These are phyloP conservation scores for Pythium plurisporium DNA, from an alignment of 352 stramenopile species.

Conservation along the genomic window DNA sequence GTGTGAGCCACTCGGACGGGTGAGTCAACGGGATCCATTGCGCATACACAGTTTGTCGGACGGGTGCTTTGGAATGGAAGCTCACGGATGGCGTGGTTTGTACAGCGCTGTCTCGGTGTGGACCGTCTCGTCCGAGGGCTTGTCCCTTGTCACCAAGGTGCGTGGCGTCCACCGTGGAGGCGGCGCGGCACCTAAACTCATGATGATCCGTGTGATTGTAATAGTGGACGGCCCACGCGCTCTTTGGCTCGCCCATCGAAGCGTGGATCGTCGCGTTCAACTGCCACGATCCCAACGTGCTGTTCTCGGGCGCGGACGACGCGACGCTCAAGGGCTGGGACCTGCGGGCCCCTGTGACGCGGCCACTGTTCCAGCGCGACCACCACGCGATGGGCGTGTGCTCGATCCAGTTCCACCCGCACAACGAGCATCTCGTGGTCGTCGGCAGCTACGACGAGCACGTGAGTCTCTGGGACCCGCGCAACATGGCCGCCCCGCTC, in stretches of 20 bases:
- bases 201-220: not conserved
- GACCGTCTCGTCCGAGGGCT: slow-evolving; percentile 29
- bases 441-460: slow-evolving; percentile 85
- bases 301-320: slow-evolving; percentile 82
- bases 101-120: slow-evolving; percentile 56
- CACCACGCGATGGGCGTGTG: slow-evolving; percentile 82
- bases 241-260: slow-evolving; percentile 76
- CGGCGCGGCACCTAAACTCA: not conserved
- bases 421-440: slow-evolving; percentile 54
- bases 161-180: not conserved
- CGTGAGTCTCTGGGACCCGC: slow-evolving; percentile 72
- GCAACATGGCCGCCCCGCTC: slow-evolving; percentile 53
- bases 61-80: slow-evolving; percentile 3
- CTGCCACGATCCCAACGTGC: slow-evolving; percentile 64
- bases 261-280: slow-evolving; percentile 82
- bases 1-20: slow-evolving; percentile 81
- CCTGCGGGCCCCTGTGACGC: slow-evolving; percentile 27
- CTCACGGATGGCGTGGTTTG: not conserved
- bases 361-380: slow-evolving; percentile 52
- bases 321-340: slow-evolving; percentile 78
- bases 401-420: slow-evolving; percentile 80
- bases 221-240: slow-evolving; percentile 69
- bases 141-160: slow-evolving; percentile 43
- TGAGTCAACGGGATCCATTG: slow-evolving; percentile 19
- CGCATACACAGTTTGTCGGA: slow-evolving; percentile 8